Evolutionary conservation across 495 filamentous ascomycete genomes (phyloP).

Genomic region (Daldinia vernicosa): DNA sequence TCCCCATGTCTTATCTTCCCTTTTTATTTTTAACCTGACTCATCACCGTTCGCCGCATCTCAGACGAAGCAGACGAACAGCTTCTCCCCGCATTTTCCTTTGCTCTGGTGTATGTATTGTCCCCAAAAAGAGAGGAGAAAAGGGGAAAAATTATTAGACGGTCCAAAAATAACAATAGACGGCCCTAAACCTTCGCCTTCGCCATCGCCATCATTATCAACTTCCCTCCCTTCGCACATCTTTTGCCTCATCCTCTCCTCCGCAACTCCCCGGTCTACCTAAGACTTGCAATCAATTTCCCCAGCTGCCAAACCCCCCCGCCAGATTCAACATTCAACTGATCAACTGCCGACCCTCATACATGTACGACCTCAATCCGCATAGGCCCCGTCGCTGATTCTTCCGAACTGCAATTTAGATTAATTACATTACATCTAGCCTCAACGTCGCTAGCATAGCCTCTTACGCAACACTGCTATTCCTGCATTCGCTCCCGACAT

Average conservation of each 20-base stretch:
- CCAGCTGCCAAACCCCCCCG: constrained; percentile 16
- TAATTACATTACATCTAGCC: constrained; percentile 37
- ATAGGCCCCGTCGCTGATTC: constrained; percentile 36
- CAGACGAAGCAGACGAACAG: constrained; percentile 33
- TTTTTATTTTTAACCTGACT: constrained; percentile 33
- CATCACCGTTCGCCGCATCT: constrained; percentile 39
- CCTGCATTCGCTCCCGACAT: constrained; percentile 23
- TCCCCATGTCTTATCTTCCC: constrained; percentile 33
- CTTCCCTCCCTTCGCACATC: constrained; percentile 28
- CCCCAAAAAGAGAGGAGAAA: constrained; percentile 39
- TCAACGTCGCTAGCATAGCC: constrained; percentile 38
- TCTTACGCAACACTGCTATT: constrained; percentile 38
- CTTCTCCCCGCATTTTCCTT: constrained; percentile 46
- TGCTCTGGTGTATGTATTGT: constrained; percentile 15
- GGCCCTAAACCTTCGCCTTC: constrained; percentile 39
- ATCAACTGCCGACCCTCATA: constrained; percentile 41
- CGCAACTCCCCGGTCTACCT: constrained; percentile 25
- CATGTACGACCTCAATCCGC: constrained; percentile 35
- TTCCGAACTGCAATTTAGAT: constrained; percentile 40
- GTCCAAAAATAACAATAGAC: constrained; percentile 19
- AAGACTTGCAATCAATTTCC: constrained; percentile 28
- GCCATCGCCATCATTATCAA: constrained; percentile 40
- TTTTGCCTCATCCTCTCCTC: constrained; percentile 39
- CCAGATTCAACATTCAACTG: constrained; percentile 21
- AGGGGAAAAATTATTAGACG: not conserved